Percentiles rank a stretch among this genome's conserved stretches.
phyloP scores from a whole-genome alignment of 441 rosid genomes.

The Hypseocharis bilobata region DNA sequence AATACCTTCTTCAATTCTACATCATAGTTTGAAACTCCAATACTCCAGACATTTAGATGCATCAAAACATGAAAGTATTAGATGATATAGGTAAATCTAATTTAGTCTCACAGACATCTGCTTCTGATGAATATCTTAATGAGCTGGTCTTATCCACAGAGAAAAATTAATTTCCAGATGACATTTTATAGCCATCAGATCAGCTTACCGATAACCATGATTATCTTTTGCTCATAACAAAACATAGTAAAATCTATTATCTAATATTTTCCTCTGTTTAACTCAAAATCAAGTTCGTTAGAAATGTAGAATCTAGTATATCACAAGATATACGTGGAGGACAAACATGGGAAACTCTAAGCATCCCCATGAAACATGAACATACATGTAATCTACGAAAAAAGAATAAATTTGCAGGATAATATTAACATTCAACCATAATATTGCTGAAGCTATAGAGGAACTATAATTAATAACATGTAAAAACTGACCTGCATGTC shows the following conservation, averaged over 20 bases:
- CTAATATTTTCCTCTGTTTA: neutral
- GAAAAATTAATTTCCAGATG: neutral
- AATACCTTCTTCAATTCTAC: neutral
- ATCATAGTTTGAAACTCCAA: neutral
- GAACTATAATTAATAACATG: neutral
- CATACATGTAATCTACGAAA: neutral
- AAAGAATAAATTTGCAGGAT: neutral
- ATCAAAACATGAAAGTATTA: neutral
- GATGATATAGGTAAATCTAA: neutral
- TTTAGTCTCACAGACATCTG: neutral
- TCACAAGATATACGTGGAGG: neutral
- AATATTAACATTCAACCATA: neutral
- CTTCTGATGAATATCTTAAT: neutral
- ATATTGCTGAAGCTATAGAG: neutral
- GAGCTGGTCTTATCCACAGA: neutral
- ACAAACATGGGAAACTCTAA: neutral
- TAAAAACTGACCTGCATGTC: constrained; percentile 67
- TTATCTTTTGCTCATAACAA: neutral
- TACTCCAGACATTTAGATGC: constrained; percentile 1
- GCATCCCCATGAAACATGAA: neutral
- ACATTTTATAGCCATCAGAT: neutral
- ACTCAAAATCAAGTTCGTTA: neutral
- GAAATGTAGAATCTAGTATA: neutral
- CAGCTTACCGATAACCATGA: neutral
- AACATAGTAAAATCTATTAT: neutral